phyloP scores from a whole-genome alignment of 1,284 basidiomycete species.

The Austroboletus niveus region DNA sequence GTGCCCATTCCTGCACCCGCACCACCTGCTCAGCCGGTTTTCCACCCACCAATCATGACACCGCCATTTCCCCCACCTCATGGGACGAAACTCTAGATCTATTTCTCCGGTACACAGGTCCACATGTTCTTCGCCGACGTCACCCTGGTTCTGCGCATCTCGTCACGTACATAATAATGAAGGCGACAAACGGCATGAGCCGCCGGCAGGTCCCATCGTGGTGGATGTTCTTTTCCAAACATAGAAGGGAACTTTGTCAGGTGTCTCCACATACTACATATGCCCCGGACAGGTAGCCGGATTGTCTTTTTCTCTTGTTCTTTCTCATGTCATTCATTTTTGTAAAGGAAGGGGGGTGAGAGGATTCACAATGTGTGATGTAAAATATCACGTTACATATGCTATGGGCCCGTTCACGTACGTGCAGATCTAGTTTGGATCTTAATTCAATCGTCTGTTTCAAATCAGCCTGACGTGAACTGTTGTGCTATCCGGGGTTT shows the following conservation, averaged over 20 bases:
- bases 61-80: conserved; percentile 31
- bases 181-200: background rate
- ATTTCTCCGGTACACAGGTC: background rate
- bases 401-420: background rate
- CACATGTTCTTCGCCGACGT: background rate
- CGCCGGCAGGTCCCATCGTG: background rate
- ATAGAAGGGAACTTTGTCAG: background rate
- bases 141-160: conserved; percentile 1
- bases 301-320: background rate
- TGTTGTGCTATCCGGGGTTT: background rate
- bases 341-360: background rate
- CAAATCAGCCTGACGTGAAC: background rate
- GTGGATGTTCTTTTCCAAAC: conserved; percentile 9
- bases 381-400: background rate
- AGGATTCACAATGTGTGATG: background rate
- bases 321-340: conserved; percentile 19
- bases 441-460: conserved; percentile 10
- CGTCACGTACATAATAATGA: conserved; percentile 22
- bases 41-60: conserved; percentile 33
- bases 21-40: conserved; percentile 20
- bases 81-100: conserved; percentile 30
- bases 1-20: conserved; percentile 25
- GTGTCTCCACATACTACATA: background rate
- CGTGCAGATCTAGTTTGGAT: background rate
- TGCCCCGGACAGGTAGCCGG: background rate